Evolutionary conservation across 495 filamentous ascomycete species (phyloP).

Genomic region (Trichoderma virens): DNA sequence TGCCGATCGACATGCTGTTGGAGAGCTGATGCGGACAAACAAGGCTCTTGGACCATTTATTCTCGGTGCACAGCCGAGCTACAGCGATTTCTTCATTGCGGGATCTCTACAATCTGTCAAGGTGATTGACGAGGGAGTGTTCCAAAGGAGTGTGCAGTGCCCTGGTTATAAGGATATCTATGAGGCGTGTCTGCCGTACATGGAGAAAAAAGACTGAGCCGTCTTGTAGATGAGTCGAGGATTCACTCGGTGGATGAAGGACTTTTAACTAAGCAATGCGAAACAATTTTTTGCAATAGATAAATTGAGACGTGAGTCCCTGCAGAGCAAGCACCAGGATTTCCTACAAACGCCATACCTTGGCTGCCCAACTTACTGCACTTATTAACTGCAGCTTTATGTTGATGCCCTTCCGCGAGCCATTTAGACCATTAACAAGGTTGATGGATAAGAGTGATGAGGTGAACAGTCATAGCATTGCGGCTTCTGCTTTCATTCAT

Average conservation of each 20-base stretch:
- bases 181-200: background rate
- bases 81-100: background rate
- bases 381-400: too few species aligned
- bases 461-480: too few species aligned
- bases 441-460: too few species aligned
- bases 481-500: too few species aligned
- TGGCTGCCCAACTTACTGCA: too few species aligned
- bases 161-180: background rate
- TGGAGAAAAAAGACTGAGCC: background rate
- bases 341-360: too few species aligned
- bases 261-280: background rate
- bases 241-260: background rate
- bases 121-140: background rate
- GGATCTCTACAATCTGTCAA: background rate
- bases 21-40: background rate
- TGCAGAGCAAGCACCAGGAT: too few species aligned
- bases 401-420: too few species aligned
- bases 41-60: background rate
- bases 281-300: too few species aligned
- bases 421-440: too few species aligned
- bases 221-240: background rate
- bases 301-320: too few species aligned
- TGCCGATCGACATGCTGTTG: background rate
- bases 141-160: background rate
- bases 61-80: background rate